Evolutionary conservation across 139 green algal species (phyloP).

Genomic region (Trebouxia sp.): DNA sequence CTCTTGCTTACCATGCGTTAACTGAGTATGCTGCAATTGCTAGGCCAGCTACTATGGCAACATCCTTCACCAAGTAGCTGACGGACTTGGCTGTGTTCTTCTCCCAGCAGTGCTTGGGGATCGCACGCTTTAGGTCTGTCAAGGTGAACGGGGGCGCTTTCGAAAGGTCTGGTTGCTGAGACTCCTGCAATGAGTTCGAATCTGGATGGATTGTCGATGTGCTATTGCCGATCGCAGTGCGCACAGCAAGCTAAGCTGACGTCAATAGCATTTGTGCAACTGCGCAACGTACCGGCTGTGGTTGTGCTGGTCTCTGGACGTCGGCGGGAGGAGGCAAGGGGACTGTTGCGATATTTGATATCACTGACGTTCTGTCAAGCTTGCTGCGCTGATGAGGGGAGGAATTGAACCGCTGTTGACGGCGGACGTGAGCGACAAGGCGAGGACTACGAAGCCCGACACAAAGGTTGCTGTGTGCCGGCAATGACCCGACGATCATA

Average conservation of each 20-base stretch:
- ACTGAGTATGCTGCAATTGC: slow-evolving; percentile 67
- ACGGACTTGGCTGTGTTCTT: slow-evolving; percentile 76
- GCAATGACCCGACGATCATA: not conserved
- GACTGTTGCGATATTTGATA: not conserved
- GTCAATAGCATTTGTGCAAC: not conserved
- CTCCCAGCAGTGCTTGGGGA: slow-evolving; percentile 82
- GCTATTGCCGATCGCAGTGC: not conserved
- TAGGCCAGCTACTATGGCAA: slow-evolving; percentile 83
- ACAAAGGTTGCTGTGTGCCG: not conserved
- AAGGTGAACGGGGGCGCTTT: slow-evolving; percentile 80
- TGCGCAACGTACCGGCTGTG: not conserved
- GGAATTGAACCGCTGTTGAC: not conserved
- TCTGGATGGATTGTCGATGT: not conserved
- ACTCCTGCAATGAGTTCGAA: not conserved
- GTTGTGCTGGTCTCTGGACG: not conserved
- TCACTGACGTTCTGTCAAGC: not conserved
- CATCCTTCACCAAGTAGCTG: slow-evolving; percentile 75
- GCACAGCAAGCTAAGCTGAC: not conserved
- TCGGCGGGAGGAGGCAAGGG: not conserved
- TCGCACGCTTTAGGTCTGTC: slow-evolving; percentile 79
- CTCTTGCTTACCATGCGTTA: slow-evolving; percentile 72
- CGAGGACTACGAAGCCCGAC: not conserved
- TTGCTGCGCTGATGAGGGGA: not conserved
- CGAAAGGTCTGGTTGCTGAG: not conserved
- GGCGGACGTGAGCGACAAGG: not conserved